phyloP scores from a whole-genome alignment of 2,329 filamentous ascomycete species.

The Diaporthe vexans region DNA sequence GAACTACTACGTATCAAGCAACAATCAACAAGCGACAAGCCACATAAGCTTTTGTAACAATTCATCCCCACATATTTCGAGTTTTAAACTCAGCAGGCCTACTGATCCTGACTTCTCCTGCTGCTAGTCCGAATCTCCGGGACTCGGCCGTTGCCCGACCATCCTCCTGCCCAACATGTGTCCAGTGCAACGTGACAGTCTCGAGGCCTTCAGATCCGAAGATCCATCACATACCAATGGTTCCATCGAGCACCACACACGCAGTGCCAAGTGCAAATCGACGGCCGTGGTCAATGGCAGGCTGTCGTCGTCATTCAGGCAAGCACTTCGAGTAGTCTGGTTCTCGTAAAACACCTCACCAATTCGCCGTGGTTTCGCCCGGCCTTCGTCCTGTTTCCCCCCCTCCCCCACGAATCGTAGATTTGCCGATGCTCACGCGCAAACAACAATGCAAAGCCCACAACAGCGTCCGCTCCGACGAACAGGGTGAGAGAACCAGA shows the following conservation, averaged over 20 bases:
- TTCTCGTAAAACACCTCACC: constrained; percentile 1
- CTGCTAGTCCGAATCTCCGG: background rate
- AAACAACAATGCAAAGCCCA: constrained; percentile 12
- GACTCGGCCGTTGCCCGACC: constrained; percentile 18
- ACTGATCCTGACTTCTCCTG: background rate
- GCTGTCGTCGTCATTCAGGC: background rate
- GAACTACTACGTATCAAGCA: background rate
- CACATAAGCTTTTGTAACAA: constrained; percentile 15
- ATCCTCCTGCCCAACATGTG: background rate
- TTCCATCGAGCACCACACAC: background rate
- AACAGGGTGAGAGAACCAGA: background rate
- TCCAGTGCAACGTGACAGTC: background rate
- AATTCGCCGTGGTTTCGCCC: constrained; percentile 12
- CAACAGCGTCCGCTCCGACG: background rate
- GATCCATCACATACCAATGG: background rate
- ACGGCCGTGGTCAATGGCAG: background rate
- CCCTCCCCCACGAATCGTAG: constrained; percentile 17
- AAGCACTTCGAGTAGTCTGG: background rate
- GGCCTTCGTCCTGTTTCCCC: background rate
- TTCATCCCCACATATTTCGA: background rate
- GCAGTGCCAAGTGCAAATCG: background rate
- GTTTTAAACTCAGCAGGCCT: background rate
- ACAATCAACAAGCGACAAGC: background rate
- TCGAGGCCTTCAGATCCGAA: background rate
- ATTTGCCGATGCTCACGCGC: constrained; percentile 7